Conservation (phyloP, 805 yeast genomes). For the Wickerhamiella musiphila region DNA sequence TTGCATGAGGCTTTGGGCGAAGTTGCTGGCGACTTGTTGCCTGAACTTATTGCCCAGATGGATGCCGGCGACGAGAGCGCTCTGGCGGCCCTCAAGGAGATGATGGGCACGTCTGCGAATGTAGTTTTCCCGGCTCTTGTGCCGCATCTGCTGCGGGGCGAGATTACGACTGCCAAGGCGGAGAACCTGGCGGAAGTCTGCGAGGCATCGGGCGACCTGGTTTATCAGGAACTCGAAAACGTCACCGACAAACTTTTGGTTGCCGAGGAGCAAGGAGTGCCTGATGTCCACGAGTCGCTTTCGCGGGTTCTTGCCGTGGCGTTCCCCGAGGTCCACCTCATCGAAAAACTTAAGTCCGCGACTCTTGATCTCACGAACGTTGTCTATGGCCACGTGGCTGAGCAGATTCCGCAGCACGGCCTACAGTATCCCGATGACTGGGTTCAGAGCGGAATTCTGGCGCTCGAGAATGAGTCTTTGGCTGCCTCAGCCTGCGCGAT, state of each 20-base stretch:
- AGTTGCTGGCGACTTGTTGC: constrained; percentile 75
- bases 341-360: constrained; percentile 17
- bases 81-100: constrained; percentile 72
- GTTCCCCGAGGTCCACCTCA: constrained; percentile 32
- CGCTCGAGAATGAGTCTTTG: constrained; percentile 53
- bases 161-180: constrained; percentile 74
- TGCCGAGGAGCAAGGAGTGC: constrained; percentile 20
- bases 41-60: constrained; percentile 57
- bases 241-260: constrained; percentile 61
- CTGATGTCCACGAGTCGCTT: constrained; percentile 33
- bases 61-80: constrained; percentile 40
- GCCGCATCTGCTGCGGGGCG: constrained; percentile 67
- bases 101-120: constrained; percentile 79
- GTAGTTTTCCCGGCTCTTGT: constrained; percentile 85
- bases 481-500: constrained; percentile 52
- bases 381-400: constrained; percentile 43
- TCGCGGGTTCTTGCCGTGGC: constrained; percentile 53
- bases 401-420: constrained; percentile 7
- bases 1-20: constrained; percentile 71
- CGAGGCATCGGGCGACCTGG: constrained; percentile 64
- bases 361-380: constrained; percentile 23
- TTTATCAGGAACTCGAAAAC: constrained; percentile 51
- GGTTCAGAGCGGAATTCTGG: constrained; percentile 47
- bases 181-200: constrained; percentile 22
- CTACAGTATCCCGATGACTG: constrained; percentile 48